Base-by-base conservation (phyloP, 2,329 filamentous ascomycete genomes). In the Alternaria sp. region DNA sequence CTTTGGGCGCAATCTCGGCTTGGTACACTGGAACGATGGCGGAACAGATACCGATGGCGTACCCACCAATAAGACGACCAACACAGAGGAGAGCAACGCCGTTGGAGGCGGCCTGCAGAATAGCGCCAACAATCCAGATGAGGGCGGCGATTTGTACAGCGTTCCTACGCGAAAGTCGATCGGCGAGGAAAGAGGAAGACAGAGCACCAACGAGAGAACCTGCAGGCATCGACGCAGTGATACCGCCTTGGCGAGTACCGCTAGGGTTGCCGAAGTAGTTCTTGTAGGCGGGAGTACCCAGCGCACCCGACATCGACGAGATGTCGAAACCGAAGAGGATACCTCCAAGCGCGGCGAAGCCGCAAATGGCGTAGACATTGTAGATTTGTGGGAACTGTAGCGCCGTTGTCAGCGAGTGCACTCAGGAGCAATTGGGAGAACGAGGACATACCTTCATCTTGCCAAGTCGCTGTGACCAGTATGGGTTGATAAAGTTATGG, bases 11-110 rank as follows among this genome's bases (percentile, higher is more conserved):
- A 17, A 97, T 97, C 78, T 97, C 94, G 47, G 93, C 95, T 78
- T 97, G 93, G 77, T 97, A 97, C 49, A 97, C 91, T 0, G 94
- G 94, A 1, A 97, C 93, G 70, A 97, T 97, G 51, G 93, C 95
- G 0, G 93, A 97, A 50, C 96, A 85, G 76, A 93, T 91, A 79
- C 94, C 94, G 63, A 97, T 93, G 45, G 93, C 92, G 9, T 97
- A 82, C 82, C 94, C 93, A 60, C 92, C 93, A 78, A 96, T 87
- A 67, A 97, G 89, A 79, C 94, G 90, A 36, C 77, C 77, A 32
- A 80, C 75, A 72, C 88, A 85, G 65, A 81, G 76, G 30, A 80
- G 73, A 53, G 75, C 69, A 11, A 81, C 66, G 57, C 80, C 79
- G 45, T 81, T 81, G n/a, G 78, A 61, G 10, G 77, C 74, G 40